Evolutionary conservation across 352 stramenopile species (phyloP).

Genomic region (Paralagenidium karlingii): DNA sequence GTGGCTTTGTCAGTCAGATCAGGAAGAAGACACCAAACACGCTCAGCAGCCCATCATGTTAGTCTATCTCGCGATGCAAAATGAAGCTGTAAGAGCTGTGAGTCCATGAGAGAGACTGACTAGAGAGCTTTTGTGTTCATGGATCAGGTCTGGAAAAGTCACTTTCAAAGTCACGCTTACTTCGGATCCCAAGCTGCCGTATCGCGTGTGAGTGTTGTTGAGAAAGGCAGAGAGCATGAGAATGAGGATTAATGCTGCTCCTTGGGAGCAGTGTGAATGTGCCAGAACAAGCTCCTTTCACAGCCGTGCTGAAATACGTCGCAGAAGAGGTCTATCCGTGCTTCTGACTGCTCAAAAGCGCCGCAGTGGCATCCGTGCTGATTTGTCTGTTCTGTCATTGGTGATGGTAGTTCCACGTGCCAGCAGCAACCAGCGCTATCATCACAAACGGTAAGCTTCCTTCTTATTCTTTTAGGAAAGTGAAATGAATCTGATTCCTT

Average conservation of each 20-base stretch:
- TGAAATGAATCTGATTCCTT: not conserved
- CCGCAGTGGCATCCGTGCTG: not conserved
- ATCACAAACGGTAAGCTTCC: constrained; percentile 63
- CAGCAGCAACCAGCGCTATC: constrained; percentile 70
- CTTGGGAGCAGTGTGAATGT: constrained; percentile 37
- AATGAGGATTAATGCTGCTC: not conserved
- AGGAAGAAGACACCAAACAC: too few species aligned
- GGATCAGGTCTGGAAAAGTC: constrained; percentile 62
- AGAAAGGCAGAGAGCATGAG: not conserved
- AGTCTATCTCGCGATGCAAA: too few species aligned
- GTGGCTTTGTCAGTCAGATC: too few species aligned
- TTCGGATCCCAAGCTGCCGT: constrained; percentile 79
- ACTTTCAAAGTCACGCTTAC: constrained; percentile 82
- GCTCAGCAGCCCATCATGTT: too few species aligned
- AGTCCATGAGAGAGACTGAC: too few species aligned
- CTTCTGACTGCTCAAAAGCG: too few species aligned
- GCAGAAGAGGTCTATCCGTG: constrained; percentile 42
- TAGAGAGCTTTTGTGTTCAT: too few species aligned
- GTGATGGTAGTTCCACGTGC: constrained; percentile 53
- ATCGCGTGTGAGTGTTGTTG: constrained; percentile 32
- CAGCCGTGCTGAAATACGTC: constrained; percentile 75
- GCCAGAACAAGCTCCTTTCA: constrained; percentile 72
- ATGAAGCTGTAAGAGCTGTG: too few species aligned
- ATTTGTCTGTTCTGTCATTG: not conserved
- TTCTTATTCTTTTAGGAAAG: not conserved